Evolutionary conservation across 306 rosid genomes (phyloP), one percentile per base, ranked within the genome.

Genomic region (Vachellia collinsii): DNA sequence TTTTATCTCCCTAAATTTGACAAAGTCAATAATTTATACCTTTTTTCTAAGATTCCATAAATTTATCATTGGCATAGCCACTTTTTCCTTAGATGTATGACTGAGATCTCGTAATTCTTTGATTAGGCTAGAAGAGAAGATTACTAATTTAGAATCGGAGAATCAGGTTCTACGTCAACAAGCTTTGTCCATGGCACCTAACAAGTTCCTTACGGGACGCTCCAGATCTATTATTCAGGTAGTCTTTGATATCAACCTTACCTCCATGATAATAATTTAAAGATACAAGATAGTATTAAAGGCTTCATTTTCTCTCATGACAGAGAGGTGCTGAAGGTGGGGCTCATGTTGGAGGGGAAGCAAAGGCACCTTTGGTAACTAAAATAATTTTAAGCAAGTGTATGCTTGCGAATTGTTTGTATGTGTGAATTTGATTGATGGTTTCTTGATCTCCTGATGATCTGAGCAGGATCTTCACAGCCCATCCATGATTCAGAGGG

Each of bases 161-260:
- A 93, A 91, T 75, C 92, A 90, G 70, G 98, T 93, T 83, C 87
- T 93, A 42, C 97, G 98, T 42, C 98, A 93, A 79, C 98, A 93
- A 90, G 91, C 98, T 44, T 87, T 93, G 80, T 91, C 98, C 77
- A 93, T 93, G 91, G 88, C 98, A 67, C 98, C 98, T 41, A 93
- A 85, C 77, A 93, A 93, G 86, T 90, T 91, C 88, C 93, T 85
- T 67, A 85, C 94, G 39, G 94, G 93, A 80, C 93, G 97, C 74
- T 84, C 98, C 19, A 88, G 98, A 84, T 93, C 98, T 74, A 87
- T 79, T 79, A 83, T 93, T 76, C 97, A 91, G 94, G 98, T 91
- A 85, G 78, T 59, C 77, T 72, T 70, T 23, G 6, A 36, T 50
- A 75, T 59, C 44, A 80, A 79, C 47, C 69, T 61, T 44, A 70